Conservation (phyloP, 768 basidiomycete genomes). For the Pluteus cervinus region DNA sequence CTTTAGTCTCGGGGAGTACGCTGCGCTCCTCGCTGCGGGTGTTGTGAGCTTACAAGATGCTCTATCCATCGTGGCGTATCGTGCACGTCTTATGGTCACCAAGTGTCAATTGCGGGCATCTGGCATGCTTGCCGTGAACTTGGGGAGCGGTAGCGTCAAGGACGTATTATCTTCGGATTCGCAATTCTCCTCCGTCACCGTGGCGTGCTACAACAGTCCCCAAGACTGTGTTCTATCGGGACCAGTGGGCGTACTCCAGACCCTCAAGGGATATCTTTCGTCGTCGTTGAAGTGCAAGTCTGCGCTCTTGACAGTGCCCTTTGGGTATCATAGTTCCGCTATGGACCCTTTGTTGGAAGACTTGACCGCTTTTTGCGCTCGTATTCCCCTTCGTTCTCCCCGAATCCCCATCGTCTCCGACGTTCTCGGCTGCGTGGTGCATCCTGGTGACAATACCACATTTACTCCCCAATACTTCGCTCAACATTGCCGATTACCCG, state of each 20-base stretch:
- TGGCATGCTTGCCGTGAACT: conserved; percentile 58
- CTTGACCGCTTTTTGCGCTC: conserved; percentile 32
- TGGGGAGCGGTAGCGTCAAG: conserved; percentile 26
- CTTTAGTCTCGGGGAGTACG: conserved; percentile 68
- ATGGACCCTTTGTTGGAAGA: conserved; percentile 54
- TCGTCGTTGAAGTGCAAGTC: conserved; percentile 28
- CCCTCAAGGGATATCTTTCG: conserved; percentile 37
- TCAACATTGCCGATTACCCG: conserved; percentile 54
- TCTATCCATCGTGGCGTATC: conserved; percentile 48
- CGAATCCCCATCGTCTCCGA: conserved; percentile 59
- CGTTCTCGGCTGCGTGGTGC: conserved; percentile 46
- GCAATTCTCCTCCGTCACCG: conserved; percentile 30
- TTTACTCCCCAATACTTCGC: conserved; percentile 50
- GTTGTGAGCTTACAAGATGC: conserved; percentile 54
- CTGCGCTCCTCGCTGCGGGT: conserved; percentile 58
- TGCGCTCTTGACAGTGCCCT: conserved; percentile 44
- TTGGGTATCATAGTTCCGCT: conserved; percentile 61
- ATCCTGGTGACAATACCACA: conserved; percentile 41
- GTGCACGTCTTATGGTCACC: conserved; percentile 50
- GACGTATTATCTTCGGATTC: conserved; percentile 25
- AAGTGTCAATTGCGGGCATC: conserved; percentile 38
- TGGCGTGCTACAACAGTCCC: conserved; percentile 61
- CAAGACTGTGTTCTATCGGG: conserved; percentile 58
- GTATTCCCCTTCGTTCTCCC: conserved; percentile 37
- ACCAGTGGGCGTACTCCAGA: conserved; percentile 32